phyloP scores from a whole-genome alignment of 768 basidiomycete genomes.

The Grammothele lineata region DNA sequence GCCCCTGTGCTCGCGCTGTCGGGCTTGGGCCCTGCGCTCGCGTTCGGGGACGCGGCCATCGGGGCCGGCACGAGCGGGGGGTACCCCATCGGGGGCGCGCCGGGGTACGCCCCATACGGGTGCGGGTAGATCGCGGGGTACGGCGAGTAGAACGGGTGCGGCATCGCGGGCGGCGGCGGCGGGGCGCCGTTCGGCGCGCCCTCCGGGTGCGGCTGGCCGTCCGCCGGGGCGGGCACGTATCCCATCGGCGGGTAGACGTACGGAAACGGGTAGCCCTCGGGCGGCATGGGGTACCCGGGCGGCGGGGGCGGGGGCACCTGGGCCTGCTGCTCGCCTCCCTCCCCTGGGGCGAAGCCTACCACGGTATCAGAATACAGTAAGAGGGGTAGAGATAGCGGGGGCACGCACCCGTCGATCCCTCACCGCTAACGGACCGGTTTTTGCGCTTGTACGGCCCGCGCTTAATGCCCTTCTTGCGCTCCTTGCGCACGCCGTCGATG shows the following conservation, averaged over 20 bases:
- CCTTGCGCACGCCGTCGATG: constrained; percentile 57
- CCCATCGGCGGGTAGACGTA: constrained; percentile 41
- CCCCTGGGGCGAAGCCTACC: background rate
- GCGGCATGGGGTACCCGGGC: constrained; percentile 26
- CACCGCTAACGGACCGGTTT: constrained; percentile 28
- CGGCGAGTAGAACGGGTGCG: constrained; percentile 31
- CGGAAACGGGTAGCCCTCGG: constrained; percentile 43
- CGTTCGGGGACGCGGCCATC: constrained; percentile 18
- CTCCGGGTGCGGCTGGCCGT: constrained; percentile 32
- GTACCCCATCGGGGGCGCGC: constrained; percentile 18
- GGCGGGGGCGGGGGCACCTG: constrained; percentile 10
- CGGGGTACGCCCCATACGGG: constrained; percentile 20
- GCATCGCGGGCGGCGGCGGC: constrained; percentile 26
- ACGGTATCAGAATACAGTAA: background rate
- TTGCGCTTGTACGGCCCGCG: constrained; percentile 57
- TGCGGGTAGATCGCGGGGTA: constrained; percentile 35
- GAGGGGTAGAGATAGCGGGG: background rate
- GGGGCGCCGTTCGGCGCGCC: constrained; percentile 27
- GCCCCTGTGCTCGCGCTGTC: constrained; percentile 16
- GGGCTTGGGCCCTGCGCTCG: constrained; percentile 23
- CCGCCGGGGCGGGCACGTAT: constrained; percentile 35
- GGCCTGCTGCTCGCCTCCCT: constrained; percentile 2
- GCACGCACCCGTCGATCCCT: constrained; percentile 12
- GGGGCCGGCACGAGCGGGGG: constrained; percentile 16
- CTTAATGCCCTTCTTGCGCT: constrained; percentile 58